Conservation (phyloP, 163 green algal genomes). For the Coccomyxa subellipsoidea region DNA sequence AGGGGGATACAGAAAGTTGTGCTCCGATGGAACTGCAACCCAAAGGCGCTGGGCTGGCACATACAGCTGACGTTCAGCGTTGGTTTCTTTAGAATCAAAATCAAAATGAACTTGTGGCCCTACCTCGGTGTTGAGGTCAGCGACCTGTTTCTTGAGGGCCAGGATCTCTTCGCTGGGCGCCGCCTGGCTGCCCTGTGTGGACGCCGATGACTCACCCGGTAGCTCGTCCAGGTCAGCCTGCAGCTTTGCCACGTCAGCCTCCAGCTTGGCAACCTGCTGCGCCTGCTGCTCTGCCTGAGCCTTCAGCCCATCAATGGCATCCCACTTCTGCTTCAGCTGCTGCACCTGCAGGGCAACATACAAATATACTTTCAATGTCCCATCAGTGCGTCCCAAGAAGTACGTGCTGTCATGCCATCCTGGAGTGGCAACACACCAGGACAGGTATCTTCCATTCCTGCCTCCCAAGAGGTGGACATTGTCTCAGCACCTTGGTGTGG, state of each 20-base stretch:
- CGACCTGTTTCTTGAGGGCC: background rate
- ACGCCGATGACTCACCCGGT: background rate
- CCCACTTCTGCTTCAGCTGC: background rate
- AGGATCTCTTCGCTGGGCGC: background rate
- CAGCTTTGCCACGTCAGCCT: conserved; percentile 10
- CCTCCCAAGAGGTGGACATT: no score
- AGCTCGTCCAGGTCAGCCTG: background rate
- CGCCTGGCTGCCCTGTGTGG: background rate
- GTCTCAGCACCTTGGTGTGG: no score
- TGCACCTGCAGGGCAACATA: conserved; percentile 8
- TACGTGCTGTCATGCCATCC: no score
- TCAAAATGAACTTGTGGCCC: no score
- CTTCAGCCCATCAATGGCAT: conserved; percentile 8
- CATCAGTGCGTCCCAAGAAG: background rate
- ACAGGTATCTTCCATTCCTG: no score
- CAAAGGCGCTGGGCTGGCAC: no score
- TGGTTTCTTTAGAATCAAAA: no score
- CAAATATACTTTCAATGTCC: conserved; percentile 10
- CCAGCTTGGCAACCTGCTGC: background rate
- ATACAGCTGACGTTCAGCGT: no score
- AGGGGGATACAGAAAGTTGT: no score
- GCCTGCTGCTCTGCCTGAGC: background rate
- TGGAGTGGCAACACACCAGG: no score
- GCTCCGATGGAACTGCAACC: no score
- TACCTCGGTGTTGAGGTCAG: background rate